Conservation (phyloP, 2,329 filamentous ascomycete genomes). For the Hymenoscyphus fraxineus region DNA sequence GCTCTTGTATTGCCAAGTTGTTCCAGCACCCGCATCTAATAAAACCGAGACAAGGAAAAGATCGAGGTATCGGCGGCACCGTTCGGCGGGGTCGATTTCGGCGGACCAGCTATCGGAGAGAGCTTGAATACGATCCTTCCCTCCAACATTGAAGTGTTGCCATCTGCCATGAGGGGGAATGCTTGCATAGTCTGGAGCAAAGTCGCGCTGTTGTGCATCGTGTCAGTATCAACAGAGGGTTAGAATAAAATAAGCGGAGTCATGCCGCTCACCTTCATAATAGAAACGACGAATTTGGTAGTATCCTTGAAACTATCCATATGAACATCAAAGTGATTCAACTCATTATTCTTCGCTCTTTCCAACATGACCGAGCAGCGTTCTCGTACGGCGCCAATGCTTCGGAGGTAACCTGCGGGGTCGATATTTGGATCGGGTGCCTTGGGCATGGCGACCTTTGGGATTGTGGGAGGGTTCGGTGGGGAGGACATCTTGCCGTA, state of each 20-base stretch:
- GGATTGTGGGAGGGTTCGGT: constrained; percentile 44
- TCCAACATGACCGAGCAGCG: constrained; percentile 57
- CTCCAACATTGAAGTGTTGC: constrained; percentile 81
- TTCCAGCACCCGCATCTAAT: constrained; percentile 84
- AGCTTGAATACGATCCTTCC: constrained; percentile 67
- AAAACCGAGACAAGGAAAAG: constrained; percentile 78
- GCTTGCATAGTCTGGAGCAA: constrained; percentile 60
- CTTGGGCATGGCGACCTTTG: constrained; percentile 76
- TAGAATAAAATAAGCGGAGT: neutral
- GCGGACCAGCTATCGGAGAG: constrained; percentile 67
- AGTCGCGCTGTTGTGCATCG: constrained; percentile 55
- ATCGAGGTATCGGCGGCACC: constrained; percentile 71
- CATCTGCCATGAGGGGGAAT: constrained; percentile 87
- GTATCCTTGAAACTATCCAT: constrained; percentile 65
- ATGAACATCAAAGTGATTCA: constrained; percentile 69
- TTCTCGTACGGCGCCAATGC: constrained; percentile 83
- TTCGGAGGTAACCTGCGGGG: constrained; percentile 85
- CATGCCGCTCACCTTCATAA: constrained; percentile 58
- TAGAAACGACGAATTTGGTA: constrained; percentile 65
- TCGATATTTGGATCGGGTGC: constrained; percentile 85
- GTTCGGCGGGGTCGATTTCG: constrained; percentile 66
- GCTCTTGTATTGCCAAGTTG: constrained; percentile 87
- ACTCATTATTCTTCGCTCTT: constrained; percentile 63
- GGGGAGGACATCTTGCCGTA: constrained; percentile 28
- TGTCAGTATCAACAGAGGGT: constrained; percentile 6